Base-by-base conservation (phyloP, 1,139 yeast genomes). In the Candida sp. region DNA sequence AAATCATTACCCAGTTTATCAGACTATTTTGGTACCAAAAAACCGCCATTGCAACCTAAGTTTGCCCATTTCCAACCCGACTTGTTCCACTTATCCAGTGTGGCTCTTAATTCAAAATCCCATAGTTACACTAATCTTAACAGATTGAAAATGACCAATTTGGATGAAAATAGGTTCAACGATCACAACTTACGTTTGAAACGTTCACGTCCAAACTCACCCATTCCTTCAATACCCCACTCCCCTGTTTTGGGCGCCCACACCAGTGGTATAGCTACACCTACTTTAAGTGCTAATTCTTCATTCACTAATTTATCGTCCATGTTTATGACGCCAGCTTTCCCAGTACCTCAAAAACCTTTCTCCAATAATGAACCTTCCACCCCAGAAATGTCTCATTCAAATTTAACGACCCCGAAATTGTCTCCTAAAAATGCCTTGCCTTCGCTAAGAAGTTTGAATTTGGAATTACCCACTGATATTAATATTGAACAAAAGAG, bases 171-270 rank as follows among this genome's bases (percentile, higher is more conserved):
- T 29, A 27, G 39, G n/a, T 37, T 37, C 25, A 37, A 29, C 21
- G 39, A 37, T 8, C 39, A 21, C 45, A 41, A 22, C 43, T 46
- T 21, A 56, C 71, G 82, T 42, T 67, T 81, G 41, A 84, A 85
- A 57, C 80, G 77, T 54, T 83, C 93, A 39, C 69, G 95, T 50
- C 95, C 95, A 35, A 85, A 81, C 58, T 83, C 91, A n/a, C 68
- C 70, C 4, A 59, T 52, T 29, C 46, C 50, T 12, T 76, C 82
- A 1, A 54, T 73, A 29, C 80, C 85, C 15, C 79, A 84, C 35
- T 84, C 87, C 0, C 88, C 89, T 4, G 70, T 79, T 5, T 49
- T 70, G 45, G 11, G 34, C 19, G 34, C 34, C 6, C 77, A 77
- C 0, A 56, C 71, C 23, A 68, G 75, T 15, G 56, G 69, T n/a